A percentile compares a stretch with the other conserved stretches of the same genome.
Evolutionary conservation across 306 rosid species (phyloP).

Genomic region (Hippophae tibetana): DNA sequence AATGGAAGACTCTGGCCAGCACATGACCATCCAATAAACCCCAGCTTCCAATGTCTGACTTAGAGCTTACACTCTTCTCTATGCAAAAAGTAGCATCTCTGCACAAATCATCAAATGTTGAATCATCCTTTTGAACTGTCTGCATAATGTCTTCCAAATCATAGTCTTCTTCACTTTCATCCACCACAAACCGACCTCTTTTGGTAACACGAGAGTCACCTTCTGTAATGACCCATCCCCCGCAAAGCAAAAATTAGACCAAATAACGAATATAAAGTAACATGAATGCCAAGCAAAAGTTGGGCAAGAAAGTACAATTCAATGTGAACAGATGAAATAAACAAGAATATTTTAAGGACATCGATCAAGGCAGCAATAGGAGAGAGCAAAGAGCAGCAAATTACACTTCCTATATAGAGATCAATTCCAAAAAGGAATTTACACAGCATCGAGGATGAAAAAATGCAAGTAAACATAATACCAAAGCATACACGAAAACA

Average conservation of each 20-base stretch:
- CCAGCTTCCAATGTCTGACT: conserved; percentile 53
- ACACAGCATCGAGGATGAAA: too few relatives aligned
- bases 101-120: conserved; percentile 65
- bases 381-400: neutral
- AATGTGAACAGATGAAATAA: conserved; percentile 1
- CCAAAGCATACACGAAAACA: neutral
- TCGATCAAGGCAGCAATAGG: neutral
- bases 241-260: neutral
- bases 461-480: neutral
- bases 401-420: neutral
- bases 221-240: conserved; percentile 34
- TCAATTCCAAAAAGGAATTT: neutral
- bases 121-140: conserved; percentile 39
- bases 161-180: conserved; percentile 59
- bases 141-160: conserved; percentile 44
- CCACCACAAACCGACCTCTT: conserved; percentile 53
- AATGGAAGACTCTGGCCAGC: conserved; percentile 72
- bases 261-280: neutral
- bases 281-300: too few relatives aligned
- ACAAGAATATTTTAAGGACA: conserved; percentile 5
- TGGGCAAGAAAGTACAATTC: neutral
- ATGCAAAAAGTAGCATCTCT: conserved; percentile 44
- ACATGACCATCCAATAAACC: conserved; percentile 63
- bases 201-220: conserved; percentile 62
- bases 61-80: conserved; percentile 33